Conservation (phyloP, 768 basidiomycete species). For the Phallus indusiatus region DNA sequence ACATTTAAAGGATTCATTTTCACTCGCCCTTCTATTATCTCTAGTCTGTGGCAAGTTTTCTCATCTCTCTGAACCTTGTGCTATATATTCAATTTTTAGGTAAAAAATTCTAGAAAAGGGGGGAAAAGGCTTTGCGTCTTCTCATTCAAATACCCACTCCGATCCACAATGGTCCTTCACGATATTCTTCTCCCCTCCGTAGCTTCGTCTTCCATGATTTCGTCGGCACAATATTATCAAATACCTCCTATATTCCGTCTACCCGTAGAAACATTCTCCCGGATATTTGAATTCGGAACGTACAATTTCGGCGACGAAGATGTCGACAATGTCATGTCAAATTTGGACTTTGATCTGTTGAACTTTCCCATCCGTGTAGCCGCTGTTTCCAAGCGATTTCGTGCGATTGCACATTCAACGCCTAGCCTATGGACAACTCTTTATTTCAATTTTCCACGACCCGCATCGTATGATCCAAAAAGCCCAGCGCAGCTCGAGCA, state of each 20-base stretch:
- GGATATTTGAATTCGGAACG: constrained; percentile 43
- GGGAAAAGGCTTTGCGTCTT: not conserved
- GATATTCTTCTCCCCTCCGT: not conserved
- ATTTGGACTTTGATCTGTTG: constrained; percentile 27
- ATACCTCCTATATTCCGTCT: constrained; percentile 19
- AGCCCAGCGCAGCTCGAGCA: constrained; percentile 24
- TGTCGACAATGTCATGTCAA: constrained; percentile 1
- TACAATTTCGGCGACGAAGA: constrained; percentile 16
- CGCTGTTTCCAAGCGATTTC: constrained; percentile 44
- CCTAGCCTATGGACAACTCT: constrained; percentile 45
- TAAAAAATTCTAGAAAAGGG: too few relatives aligned
- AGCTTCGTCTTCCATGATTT: not conserved
- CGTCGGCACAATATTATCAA: not conserved
- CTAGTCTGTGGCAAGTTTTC: not conserved
- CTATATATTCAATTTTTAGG: too few relatives aligned
- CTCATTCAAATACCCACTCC: not conserved
- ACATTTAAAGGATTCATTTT: not conserved
- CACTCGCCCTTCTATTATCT: not conserved
- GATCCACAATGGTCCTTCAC: not conserved
- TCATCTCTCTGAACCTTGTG: too few relatives aligned
- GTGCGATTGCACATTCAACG: constrained; percentile 35
- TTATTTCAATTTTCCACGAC: constrained; percentile 21
- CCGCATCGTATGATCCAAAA: constrained; percentile 26
- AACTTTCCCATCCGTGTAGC: constrained; percentile 37
- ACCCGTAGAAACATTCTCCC: constrained; percentile 48